Evolutionary conservation across 2,329 filamentous ascomycete genomes (phyloP).

Genomic region (Aspergillus bombycis): DNA sequence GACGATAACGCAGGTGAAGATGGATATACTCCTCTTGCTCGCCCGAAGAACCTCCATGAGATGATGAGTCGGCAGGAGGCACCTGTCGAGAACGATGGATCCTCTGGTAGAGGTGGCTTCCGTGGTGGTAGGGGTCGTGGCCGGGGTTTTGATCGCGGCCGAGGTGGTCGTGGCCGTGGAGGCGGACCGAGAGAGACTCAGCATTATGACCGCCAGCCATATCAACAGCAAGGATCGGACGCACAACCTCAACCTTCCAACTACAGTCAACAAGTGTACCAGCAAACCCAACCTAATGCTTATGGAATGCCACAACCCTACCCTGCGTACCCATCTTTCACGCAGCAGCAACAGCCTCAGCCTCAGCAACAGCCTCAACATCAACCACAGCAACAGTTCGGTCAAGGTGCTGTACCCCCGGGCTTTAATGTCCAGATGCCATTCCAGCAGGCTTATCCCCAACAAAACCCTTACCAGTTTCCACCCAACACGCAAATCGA

Average conservation of each 20-base stretch:
- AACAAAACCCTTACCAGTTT: slow-evolving; percentile 49
- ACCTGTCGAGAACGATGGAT: slow-evolving; percentile 37
- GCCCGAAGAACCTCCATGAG: slow-evolving; percentile 66
- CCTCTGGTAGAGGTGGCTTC: slow-evolving; percentile 39
- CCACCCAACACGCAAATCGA: slow-evolving; percentile 57
- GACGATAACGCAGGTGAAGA: slow-evolving; percentile 62
- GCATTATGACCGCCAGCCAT: slow-evolving; percentile 32
- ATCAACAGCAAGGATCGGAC: slow-evolving; percentile 24
- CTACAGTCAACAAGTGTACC: slow-evolving; percentile 28
- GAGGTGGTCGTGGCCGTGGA: slow-evolving; percentile 41
- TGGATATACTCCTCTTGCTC: slow-evolving; percentile 69
- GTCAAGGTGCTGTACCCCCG: slow-evolving; percentile 28
- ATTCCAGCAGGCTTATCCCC: slow-evolving; percentile 42
- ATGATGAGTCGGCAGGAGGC: slow-evolving; percentile 48
- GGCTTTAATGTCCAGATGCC: slow-evolving; percentile 45
- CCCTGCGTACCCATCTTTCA: slow-evolving; percentile 28
- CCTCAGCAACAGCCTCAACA: slow-evolving; percentile 45
- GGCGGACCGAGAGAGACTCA: slow-evolving; percentile 34
- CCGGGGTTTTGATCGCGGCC: slow-evolving; percentile 43
- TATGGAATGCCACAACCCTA: slow-evolving; percentile 34
- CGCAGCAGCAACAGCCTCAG: slow-evolving; percentile 15
- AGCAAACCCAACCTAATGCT: slow-evolving; percentile 27
- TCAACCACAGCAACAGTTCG: slow-evolving; percentile 25
- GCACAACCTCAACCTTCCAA: slow-evolving; percentile 26
- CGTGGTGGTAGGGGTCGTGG: slow-evolving; percentile 54